These are phyloP conservation scores for Quercus mongolica DNA, from an alignment of 306 rosid species.

Conservation along the genomic window DNA sequence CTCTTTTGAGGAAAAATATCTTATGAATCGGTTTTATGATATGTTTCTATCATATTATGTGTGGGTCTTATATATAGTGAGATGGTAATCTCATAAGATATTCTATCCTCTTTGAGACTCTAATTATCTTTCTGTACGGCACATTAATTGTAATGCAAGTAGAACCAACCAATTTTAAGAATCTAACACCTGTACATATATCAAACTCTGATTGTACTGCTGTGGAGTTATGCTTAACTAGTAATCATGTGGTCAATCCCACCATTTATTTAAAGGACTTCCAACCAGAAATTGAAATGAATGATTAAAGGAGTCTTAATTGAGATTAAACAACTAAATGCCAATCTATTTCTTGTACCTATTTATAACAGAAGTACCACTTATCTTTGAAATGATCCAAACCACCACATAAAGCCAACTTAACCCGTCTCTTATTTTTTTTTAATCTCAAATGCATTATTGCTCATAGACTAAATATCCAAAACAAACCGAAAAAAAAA, in stretches of 20 bases:
- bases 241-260: neutral
- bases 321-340: neutral
- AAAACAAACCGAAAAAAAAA: neutral
- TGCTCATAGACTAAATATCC: neutral
- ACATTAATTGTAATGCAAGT: too few species aligned
- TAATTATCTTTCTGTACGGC: too few species aligned
- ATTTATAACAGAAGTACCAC: neutral
- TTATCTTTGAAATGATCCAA: neutral
- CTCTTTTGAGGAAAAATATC: too few species aligned
- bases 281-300: neutral
- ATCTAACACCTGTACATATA: too few species aligned
- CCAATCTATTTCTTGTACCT: neutral
- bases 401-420: constrained; percentile 1
- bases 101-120: too few species aligned
- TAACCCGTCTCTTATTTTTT: neutral
- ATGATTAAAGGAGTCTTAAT: neutral
- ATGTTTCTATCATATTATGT: too few species aligned
- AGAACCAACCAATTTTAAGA: too few species aligned
- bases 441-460: neutral
- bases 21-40: too few species aligned
- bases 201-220: too few species aligned
- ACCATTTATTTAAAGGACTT: neutral
- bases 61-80: too few species aligned
- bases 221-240: too few species aligned
- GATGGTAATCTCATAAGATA: too few species aligned